Evolutionary conservation across 2,329 filamentous ascomycete species (phyloP).

Genomic region (Colletotrichum coccodes): DNA sequence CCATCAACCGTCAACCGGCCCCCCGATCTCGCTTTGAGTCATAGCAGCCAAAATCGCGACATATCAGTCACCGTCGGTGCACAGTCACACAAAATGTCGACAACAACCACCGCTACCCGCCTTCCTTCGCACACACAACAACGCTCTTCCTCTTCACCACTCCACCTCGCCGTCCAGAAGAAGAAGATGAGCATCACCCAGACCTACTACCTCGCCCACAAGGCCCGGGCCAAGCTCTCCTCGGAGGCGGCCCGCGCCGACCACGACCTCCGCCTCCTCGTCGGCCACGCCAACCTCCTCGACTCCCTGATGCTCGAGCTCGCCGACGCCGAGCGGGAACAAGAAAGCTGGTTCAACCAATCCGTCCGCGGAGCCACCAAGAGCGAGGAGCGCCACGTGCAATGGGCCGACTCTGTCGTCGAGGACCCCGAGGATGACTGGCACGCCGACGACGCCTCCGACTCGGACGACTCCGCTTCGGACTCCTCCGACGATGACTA

Average conservation of each 20-base stretch:
- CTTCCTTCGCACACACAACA: conserved; percentile 31
- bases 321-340: conserved; percentile 92
- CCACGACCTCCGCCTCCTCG: conserved; percentile 93
- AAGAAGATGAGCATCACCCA: conserved; percentile 97
- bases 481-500: conserved; percentile 54
- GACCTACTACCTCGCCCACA: conserved; percentile 98
- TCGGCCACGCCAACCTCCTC: conserved; percentile 98
- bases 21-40: conserved; percentile 34
- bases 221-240: conserved; percentile 95
- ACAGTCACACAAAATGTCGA: conserved; percentile 44
- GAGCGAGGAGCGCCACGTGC: conserved; percentile 73
- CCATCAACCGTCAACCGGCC: conserved; percentile 2
- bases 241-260: conserved; percentile 89
- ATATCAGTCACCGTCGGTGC: conserved; percentile 31
- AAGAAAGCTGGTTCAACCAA: conserved; percentile 98
- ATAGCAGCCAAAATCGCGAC: conserved; percentile 32
- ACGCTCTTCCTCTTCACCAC: conserved; percentile 50
- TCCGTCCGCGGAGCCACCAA: conserved; percentile 80
- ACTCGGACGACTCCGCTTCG: conserved; percentile 49
- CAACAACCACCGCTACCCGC: conserved; percentile 31
- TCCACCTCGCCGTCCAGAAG: conserved; percentile 49
- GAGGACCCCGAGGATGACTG: conserved; percentile 80
- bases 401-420: conserved; percentile 85
- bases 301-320: conserved; percentile 94
- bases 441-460: conserved; percentile 72